A percentile compares a stretch with the other conserved stretches of the same genome.
phyloP scores from a whole-genome alignment of 305 asterid species.

The Lippia alba region DNA sequence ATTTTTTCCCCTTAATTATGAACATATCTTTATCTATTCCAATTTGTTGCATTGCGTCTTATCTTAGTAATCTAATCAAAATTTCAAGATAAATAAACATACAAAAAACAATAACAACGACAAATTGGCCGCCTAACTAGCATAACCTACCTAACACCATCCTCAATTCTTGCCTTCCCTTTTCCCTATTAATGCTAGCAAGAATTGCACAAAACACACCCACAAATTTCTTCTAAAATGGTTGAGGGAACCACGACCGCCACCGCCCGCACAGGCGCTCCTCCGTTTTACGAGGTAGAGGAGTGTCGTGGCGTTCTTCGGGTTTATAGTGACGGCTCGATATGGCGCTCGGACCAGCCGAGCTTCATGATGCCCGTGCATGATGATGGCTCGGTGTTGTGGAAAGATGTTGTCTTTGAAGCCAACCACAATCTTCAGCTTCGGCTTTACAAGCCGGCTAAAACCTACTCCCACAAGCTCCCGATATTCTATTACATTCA shows the following conservation, averaged over 20 bases:
- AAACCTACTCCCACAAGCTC: constrained; percentile 46
- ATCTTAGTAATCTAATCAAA: neutral
- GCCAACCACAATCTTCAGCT: constrained; percentile 56
- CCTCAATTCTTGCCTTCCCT: neutral
- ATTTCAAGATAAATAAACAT: neutral
- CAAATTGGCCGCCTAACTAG: constrained; percentile 28
- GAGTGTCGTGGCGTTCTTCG: constrained; percentile 80
- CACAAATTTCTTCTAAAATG: constrained; percentile 28
- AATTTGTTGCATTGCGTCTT: too few species aligned
- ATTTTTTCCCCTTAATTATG: too few species aligned
- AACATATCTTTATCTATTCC: too few species aligned
- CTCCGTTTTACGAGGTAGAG: constrained; percentile 57
- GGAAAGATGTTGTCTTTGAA: constrained; percentile 70
- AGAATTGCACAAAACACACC: constrained; percentile 7
- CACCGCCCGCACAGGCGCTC: constrained; percentile 6
- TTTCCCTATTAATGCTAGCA: constrained; percentile 16
- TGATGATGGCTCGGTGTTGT: constrained; percentile 73
- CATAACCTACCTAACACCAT: neutral
- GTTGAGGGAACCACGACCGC: neutral
- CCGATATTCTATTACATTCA: constrained; percentile 79
- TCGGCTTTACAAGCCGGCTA: constrained; percentile 75
- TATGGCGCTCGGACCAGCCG: constrained; percentile 61
- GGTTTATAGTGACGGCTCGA: constrained; percentile 72
- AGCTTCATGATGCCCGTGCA: constrained; percentile 58
- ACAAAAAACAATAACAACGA: neutral